These are phyloP conservation scores for Aspergillus glaucus DNA, from an alignment of 2,329 filamentous ascomycete genomes.

Conservation along the genomic window DNA sequence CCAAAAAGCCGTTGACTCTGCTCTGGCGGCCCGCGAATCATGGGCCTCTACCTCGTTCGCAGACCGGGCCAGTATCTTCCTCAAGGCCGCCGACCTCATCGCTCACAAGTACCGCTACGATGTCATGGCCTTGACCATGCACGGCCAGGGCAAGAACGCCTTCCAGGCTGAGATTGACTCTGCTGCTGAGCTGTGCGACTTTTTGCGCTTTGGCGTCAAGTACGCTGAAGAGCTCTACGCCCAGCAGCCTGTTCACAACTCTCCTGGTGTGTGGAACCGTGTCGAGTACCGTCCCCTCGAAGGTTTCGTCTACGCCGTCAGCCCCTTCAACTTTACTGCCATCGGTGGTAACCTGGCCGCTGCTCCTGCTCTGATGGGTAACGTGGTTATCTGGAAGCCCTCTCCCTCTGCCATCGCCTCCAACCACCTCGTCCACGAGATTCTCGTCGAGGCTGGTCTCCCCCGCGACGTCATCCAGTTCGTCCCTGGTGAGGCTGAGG, in stretches of 20 bases:
- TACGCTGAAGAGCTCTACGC: conserved; percentile 88
- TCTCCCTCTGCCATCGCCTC: conserved; percentile 81
- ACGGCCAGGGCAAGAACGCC: conserved; percentile 95
- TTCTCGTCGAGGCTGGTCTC: conserved; percentile 83
- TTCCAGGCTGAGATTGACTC: conserved; percentile 99
- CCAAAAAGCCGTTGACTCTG: conserved; percentile 70
- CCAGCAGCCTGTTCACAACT: conserved; percentile 78
- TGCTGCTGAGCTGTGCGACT: conserved; percentile 86
- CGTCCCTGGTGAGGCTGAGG: conserved; percentile 77
- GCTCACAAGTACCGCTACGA: conserved; percentile 92
- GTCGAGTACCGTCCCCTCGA: conserved; percentile 85
- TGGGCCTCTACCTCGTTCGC: conserved; percentile 87
- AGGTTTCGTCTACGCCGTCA: conserved; percentile 91
- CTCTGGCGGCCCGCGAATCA: conserved; percentile 73
- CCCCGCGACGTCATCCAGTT: conserved; percentile 90
- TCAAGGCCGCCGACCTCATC: conserved; percentile 91
- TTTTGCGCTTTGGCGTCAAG: conserved; percentile 84
- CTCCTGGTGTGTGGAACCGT: conserved; percentile 82
- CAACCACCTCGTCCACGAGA: conserved; percentile 85
- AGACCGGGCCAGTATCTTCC: conserved; percentile 85
- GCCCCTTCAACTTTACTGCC: conserved; percentile 95
- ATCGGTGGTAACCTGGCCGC: conserved; percentile 82
- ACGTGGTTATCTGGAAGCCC: conserved; percentile 97
- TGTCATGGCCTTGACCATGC: conserved; percentile 91
- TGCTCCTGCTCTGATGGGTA: conserved; percentile 81